Conservation (phyloP, 2,329 filamentous ascomycete genomes). For the Aspergillus brasiliensis region DNA sequence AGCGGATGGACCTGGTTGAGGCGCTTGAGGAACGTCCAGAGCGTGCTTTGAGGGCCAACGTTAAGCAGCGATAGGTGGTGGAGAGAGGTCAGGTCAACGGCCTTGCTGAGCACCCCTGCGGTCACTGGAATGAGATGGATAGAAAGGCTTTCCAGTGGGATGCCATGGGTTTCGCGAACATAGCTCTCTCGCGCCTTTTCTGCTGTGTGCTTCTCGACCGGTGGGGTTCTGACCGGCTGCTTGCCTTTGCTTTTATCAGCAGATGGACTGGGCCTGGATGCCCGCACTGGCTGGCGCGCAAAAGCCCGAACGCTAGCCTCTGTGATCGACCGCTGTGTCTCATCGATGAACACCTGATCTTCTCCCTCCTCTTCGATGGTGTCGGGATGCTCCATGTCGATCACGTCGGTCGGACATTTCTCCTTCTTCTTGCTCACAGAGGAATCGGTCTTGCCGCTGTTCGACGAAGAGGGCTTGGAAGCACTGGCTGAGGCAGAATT, state of each 20-base stretch:
- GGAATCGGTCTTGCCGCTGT: not conserved
- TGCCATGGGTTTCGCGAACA: slow-evolving; percentile 59
- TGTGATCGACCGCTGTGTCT: not conserved
- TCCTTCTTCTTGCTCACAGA: not conserved
- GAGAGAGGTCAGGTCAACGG: slow-evolving; percentile 61
- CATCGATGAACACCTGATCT: not conserved
- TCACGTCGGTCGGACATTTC: not conserved
- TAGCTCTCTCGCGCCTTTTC: slow-evolving; percentile 48
- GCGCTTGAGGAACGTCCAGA: slow-evolving; percentile 62
- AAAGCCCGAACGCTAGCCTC: not conserved
- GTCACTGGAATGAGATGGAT: slow-evolving; percentile 64
- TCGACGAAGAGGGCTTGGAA: not conserved
- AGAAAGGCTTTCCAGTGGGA: slow-evolving; percentile 57
- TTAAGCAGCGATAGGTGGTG: slow-evolving; percentile 63
- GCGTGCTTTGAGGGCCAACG: slow-evolving; percentile 61
- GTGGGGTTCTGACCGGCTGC: not conserved
- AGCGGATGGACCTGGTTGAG: slow-evolving; percentile 56
- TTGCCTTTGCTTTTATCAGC: not conserved
- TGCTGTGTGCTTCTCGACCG: not conserved
- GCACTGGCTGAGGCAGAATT: not conserved
- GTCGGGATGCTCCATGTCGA: not conserved
- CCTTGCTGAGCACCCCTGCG: slow-evolving; percentile 57
- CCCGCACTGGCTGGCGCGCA: not conserved
- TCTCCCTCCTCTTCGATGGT: not conserved
- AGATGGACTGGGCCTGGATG: not conserved